A percentile compares a stretch with the other conserved stretches of the same genome.
These are phyloP conservation scores for Calonectria fujianensis DNA, from an alignment of 2,329 filamentous ascomycete species.

Conservation along the genomic window DNA sequence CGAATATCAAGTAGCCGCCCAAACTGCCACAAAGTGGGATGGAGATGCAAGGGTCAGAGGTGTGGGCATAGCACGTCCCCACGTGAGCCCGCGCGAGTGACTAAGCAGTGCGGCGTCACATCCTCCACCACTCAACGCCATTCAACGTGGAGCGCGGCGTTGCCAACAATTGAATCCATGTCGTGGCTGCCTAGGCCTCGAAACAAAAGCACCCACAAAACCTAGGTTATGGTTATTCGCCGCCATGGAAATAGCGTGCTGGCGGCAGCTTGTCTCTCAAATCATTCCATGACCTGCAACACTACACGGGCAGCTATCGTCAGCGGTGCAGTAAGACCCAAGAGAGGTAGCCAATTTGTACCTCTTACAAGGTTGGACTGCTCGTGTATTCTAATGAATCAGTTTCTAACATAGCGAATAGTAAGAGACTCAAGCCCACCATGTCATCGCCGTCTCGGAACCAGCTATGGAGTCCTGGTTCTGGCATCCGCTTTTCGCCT, in stretches of 20 bases:
- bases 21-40: constrained; percentile 56
- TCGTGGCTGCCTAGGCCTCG: constrained; percentile 58
- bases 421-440: constrained; percentile 38
- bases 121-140: constrained; percentile 39
- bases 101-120: constrained; percentile 55
- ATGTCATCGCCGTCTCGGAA: constrained; percentile 48
- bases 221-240: constrained; percentile 51
- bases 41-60: constrained; percentile 47
- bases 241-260: constrained; percentile 51
- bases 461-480: constrained; percentile 56
- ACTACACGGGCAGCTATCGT: constrained; percentile 47
- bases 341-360: constrained; percentile 42
- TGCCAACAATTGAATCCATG: constrained; percentile 44
- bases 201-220: constrained; percentile 41
- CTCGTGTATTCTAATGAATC: constrained; percentile 7
- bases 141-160: constrained; percentile 21
- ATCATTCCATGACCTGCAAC: constrained; percentile 48
- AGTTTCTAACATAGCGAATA: constrained; percentile 34
- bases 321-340: constrained; percentile 56
- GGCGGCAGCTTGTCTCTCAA: constrained; percentile 42
- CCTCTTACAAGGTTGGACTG: constrained; percentile 44
- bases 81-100: constrained; percentile 62
- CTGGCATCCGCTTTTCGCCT: constrained; percentile 58
- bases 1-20: constrained; percentile 40
- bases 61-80: constrained; percentile 54